phyloP scores from a whole-genome alignment of 176 grass and related monocot genomes.

The Leersia perrieri region DNA sequence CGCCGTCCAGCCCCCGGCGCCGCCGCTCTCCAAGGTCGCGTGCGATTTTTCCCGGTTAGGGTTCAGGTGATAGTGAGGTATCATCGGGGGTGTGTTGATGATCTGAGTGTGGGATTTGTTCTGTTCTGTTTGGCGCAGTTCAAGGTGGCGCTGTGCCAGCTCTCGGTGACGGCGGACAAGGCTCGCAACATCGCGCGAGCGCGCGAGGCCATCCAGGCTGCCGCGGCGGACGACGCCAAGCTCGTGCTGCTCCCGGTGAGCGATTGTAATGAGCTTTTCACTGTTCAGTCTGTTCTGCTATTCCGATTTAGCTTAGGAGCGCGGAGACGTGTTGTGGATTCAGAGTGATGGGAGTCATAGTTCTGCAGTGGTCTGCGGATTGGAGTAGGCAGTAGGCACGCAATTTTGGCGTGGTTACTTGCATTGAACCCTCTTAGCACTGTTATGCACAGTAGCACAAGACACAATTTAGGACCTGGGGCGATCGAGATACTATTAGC shows the following conservation, averaged over 20 bases:
- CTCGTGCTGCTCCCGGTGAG: slow-evolving; percentile 87
- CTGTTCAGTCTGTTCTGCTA: not conserved
- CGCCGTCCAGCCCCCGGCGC: slow-evolving; percentile 44
- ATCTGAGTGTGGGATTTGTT: not conserved
- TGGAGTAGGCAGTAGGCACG: not conserved
- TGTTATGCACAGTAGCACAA: not conserved
- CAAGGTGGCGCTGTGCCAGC: slow-evolving; percentile 90
- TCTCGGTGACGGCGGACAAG: slow-evolving; percentile 83
- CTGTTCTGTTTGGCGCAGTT: slow-evolving; percentile 56
- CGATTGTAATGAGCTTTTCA: not conserved
- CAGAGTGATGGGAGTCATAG: not conserved
- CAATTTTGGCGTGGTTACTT: not conserved
- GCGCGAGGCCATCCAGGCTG: slow-evolving; percentile 68
- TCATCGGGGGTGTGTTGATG: not conserved
- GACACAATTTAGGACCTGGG: not conserved
- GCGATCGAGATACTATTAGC: not conserved
- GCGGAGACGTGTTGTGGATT: not conserved
- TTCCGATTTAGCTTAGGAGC: not conserved
- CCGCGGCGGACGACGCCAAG: slow-evolving; percentile 71
- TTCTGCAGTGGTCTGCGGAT: not conserved
- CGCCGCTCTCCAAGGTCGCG: slow-evolving; percentile 62
- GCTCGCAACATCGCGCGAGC: slow-evolving; percentile 76
- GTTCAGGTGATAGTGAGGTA: not conserved
- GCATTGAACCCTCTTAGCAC: not conserved
- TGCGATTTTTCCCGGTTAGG: not conserved